These are phyloP conservation scores for California macrophylla DNA, from an alignment of 441 rosid genomes.

Conservation along the genomic window DNA sequence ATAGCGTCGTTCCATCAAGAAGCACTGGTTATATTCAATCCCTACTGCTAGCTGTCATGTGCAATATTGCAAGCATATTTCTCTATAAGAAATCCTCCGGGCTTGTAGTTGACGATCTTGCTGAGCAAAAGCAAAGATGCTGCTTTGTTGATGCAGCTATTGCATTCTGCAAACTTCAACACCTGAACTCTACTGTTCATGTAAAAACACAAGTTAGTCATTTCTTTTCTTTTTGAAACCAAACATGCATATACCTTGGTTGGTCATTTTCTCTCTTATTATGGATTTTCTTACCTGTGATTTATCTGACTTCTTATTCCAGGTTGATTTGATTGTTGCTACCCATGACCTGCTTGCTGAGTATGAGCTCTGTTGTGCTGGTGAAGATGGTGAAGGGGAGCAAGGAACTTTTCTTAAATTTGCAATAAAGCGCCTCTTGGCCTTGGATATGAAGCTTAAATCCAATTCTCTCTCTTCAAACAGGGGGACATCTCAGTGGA, in stretches of 20 bases:
- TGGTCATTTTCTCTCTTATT: slow-evolving; percentile 4
- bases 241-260: background rate
- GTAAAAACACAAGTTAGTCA: slow-evolving; percentile 66
- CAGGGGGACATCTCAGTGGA: slow-evolving; percentile 31
- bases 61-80: slow-evolving; percentile 52
- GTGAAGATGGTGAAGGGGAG: slow-evolving; percentile 69
- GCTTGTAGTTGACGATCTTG: slow-evolving; percentile 37
- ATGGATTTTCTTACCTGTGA: slow-evolving; percentile 6
- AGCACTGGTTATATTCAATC: slow-evolving; percentile 56
- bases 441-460: slow-evolving; percentile 85
- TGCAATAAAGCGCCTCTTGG: slow-evolving; percentile 87
- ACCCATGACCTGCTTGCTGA: slow-evolving; percentile 89
- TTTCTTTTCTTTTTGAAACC: slow-evolving; percentile 9
- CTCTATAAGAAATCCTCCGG: slow-evolving; percentile 50
- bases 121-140: slow-evolving; percentile 58
- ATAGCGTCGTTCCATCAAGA: slow-evolving; percentile 31
- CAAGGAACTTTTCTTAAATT: slow-evolving; percentile 90
- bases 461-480: slow-evolving; percentile 48
- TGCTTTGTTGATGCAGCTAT: slow-evolving; percentile 75
- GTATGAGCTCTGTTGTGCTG: slow-evolving; percentile 88
- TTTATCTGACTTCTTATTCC: slow-evolving; percentile 15
- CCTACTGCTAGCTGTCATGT: slow-evolving; percentile 75
- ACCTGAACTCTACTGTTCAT: slow-evolving; percentile 50
- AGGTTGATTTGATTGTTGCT: slow-evolving; percentile 89
- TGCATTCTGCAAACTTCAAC: slow-evolving; percentile 93